Base-by-base conservation (phyloP, 768 basidiomycete species). In the Coprinopsis strossmayeri region DNA sequence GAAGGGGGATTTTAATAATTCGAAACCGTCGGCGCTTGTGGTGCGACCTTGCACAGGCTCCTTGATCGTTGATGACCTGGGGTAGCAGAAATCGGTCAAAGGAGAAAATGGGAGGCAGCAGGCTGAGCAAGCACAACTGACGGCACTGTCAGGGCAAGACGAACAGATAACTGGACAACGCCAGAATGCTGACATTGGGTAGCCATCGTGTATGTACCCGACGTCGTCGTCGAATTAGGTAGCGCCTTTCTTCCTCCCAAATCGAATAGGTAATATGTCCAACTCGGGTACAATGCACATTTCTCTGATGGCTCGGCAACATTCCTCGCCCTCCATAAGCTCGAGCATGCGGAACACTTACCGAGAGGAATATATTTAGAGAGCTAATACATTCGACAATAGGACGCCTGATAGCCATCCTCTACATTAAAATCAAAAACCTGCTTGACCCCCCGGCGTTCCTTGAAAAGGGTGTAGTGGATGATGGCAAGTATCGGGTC, bases 51-150 rank as follows among this genome's bases (percentile, higher is more conserved):
- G 37, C 9, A 38, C 41, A 42, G 41, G 41, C 10, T 18, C 7
- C 10, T 28, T 50, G 41, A 40, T 18, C n/a, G 39, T 25, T 27
- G 38, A 5, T 12, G 30, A 50, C 49, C 41, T 44, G 44, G 44
- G 50, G 50, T 46, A 45, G 34, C 37, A 37, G 44, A 9, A 20
- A 20, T 18, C 3, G 23, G 17, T 43, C 37, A 48, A 26, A 37
- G 17, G 34, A 39, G 18, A 9, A 12, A n/a, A n/a, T 42, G 40
- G 20, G 9, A 4, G 7, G 21, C 9, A 23, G 40, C 5, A 4
- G 25, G 43, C 43, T 45, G 43, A 45, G 27, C 5, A 32, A 45
- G 43, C 43, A 45, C 26, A 27, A 12, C 43, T 23, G 35, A 18
- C 25, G 17, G 40, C 5, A 23, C 40, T 24, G 20, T 10, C 20